Evolutionary conservation across 1,139 yeast species (phyloP).

Genomic region (Hyphopichia buzzinii): DNA sequence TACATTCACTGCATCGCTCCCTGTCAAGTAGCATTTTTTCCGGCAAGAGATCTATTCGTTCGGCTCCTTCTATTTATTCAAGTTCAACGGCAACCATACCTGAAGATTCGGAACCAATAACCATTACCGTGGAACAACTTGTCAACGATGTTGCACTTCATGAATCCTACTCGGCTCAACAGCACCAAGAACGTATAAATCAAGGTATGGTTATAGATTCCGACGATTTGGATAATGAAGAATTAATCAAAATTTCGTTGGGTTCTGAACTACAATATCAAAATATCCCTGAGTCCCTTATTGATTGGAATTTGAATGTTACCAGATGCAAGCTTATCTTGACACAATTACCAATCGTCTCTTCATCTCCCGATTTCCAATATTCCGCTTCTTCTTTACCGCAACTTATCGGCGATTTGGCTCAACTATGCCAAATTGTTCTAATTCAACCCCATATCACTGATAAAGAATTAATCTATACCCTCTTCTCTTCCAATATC

Average conservation of each 20-base stretch:
- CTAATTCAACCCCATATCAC: constrained; percentile 41
- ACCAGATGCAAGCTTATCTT: constrained; percentile 44
- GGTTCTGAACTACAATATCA: constrained; percentile 44
- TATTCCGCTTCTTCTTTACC: constrained; percentile 38
- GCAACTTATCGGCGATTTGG: constrained; percentile 45
- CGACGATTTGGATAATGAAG: constrained; percentile 24
- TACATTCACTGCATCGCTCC: constrained; percentile 19
- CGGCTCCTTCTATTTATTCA: constrained; percentile 45
- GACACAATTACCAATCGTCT: constrained; percentile 37
- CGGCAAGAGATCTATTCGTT: constrained; percentile 39
- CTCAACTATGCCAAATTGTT: constrained; percentile 39
- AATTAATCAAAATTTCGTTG: constrained; percentile 36
- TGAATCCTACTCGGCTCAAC: constrained; percentile 30
- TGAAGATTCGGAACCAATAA: constrained; percentile 44
- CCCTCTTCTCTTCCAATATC: constrained; percentile 40
- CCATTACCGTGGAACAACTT: constrained; percentile 45
- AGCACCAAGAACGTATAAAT: constrained; percentile 9
- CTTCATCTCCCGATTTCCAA: constrained; percentile 36
- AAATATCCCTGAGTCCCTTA: constrained; percentile 36
- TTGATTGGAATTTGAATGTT: constrained; percentile 50
- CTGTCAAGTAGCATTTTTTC: constrained; percentile 34
- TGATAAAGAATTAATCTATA: constrained; percentile 44
- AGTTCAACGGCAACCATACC: constrained; percentile 48
- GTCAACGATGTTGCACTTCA: constrained; percentile 45
- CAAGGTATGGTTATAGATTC: constrained; percentile 7